Evolutionary conservation across 164 flowering plant genomes (phyloP).

Genomic region (Cinnamomum micranthum): DNA sequence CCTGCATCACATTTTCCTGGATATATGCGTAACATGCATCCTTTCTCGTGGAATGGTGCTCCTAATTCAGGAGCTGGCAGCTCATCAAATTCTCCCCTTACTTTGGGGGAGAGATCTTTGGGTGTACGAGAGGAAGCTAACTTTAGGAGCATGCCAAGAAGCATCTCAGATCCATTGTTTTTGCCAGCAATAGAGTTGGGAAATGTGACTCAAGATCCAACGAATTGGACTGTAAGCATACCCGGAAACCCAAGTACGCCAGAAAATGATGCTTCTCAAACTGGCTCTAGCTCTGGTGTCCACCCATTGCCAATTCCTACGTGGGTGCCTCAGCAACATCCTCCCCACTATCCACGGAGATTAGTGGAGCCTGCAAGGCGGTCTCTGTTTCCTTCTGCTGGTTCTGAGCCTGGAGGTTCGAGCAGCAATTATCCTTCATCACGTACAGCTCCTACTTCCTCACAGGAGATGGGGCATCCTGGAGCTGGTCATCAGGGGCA

Average conservation of each 20-base stretch:
- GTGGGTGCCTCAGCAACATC: conserved; percentile 38
- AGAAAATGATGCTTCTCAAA: conserved; percentile 40
- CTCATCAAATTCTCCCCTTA: conserved; percentile 27
- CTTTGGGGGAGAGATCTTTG: conserved; percentile 30
- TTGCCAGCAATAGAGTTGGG: conserved; percentile 39
- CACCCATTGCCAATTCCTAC: conserved; percentile 36
- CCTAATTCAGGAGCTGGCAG: conserved; percentile 38
- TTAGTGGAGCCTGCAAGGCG: conserved; percentile 58
- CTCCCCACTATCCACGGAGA: conserved; percentile 40
- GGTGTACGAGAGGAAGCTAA: conserved; percentile 29
- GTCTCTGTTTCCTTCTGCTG: conserved; percentile 43
- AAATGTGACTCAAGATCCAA: conserved; percentile 30
- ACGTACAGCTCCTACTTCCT: conserved; percentile 32
- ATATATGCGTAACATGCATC: conserved; percentile 28
- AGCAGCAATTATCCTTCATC: conserved; percentile 24
- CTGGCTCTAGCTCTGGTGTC: conserved; percentile 33
- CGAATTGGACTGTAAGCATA: conserved; percentile 27
- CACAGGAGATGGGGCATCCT: conserved; percentile 38
- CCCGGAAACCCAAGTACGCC: conserved; percentile 26
- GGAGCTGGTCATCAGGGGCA: conserved; percentile 39
- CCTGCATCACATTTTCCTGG: conserved; percentile 21
- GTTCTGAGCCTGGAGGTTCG: conserved; percentile 40
- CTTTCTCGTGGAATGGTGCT: conserved; percentile 39
- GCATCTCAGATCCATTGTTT: conserved; percentile 49
- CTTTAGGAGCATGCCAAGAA: conserved; percentile 38